Evolutionary conservation across 148 eudicot genomes (phyloP), one percentile per base, ranked within the genome.

Genomic region (Rhododendron ferrugineum): DNA sequence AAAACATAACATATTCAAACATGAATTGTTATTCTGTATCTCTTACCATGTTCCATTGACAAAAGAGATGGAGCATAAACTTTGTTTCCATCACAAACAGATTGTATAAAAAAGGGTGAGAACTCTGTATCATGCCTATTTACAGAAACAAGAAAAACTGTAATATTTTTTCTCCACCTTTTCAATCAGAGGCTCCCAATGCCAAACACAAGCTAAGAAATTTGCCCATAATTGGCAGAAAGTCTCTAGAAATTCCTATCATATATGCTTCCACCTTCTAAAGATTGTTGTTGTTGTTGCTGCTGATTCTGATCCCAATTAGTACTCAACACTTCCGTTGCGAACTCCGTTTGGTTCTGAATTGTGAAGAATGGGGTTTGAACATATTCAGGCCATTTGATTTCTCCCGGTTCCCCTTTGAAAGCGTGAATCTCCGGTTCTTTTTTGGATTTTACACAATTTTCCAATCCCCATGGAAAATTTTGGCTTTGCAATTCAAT

Each of bases 381-480:
- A 5, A 93, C 83, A 88, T 91, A 94, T 46, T 94, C 98, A 9
- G 90, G 88, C 95, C 97, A 94, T 86, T 93, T 95, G n/a, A 90
- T 92, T 22, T 94, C 94, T 37, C 91, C 97, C 42, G 86, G 86
- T 81, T 89, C 79, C 9, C 84, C 89, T 37, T 80, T 88, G 20
- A 85, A 74, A 44, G 86, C 79, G 23, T 80, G 87, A 84, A 83
- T 83, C 47, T 89, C 87, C 56, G 56, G 77, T 70, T 88, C 87
- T 85, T 84, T 90, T 68, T 87, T 85, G 1, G 85, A 2, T 85
- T 88, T 90, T 11, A 75, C 88, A 44, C 84, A 83, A 52, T 92
- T 90, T 20, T 85, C n/a, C 6, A 84, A 78, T 46, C 83, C 92
- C 94, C 94, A 93, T 6, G 92, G 85, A 30, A 89, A 92, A 26